phyloP scores from a whole-genome alignment of 106 monocot species.

The Dendrobium nobile region DNA sequence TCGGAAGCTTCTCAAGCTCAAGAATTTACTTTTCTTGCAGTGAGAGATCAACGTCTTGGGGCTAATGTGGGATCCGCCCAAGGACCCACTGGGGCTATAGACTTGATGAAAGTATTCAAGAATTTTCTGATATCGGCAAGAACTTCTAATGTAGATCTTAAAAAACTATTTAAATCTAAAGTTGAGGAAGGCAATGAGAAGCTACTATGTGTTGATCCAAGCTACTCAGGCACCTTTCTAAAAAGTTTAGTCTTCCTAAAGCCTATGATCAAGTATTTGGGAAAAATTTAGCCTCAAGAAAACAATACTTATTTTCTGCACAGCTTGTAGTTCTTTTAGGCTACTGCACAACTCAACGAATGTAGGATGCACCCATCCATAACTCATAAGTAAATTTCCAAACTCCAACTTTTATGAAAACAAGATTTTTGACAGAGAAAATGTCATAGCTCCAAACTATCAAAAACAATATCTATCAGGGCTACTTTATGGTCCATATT shows the following conservation, averaged over 20 bases:
- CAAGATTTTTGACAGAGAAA: slow-evolving; percentile 32
- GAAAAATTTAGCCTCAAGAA: slow-evolving; percentile 29
- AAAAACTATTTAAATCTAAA: not conserved
- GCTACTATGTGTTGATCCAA: too few species aligned
- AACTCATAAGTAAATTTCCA: slow-evolving; percentile 34
- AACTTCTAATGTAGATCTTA: not conserved
- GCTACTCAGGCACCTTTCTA: not conserved
- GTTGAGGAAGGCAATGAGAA: not conserved
- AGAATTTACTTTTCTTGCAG: too few species aligned
- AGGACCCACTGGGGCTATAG: not conserved
- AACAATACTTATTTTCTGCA: slow-evolving; percentile 40
- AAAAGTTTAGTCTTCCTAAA: not conserved
- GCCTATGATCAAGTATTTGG: not conserved
- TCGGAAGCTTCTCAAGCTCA: too few species aligned
- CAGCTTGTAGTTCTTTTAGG: slow-evolving; percentile 41
- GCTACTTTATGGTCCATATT: slow-evolving; percentile 27
- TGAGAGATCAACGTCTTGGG: too few species aligned
- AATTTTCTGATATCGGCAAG: not conserved
- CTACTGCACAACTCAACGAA: slow-evolving; percentile 33
- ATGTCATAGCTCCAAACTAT: slow-evolving; percentile 25
- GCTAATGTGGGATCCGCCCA: too few species aligned
- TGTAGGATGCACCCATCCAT: slow-evolving; percentile 88
- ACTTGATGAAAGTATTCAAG: not conserved
- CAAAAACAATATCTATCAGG: slow-evolving; percentile 14
- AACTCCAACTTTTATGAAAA: slow-evolving; percentile 34